Evolutionary conservation across 192 early-diverging fungal species (phyloP).

Genomic region (Funneliformis geosporum): DNA sequence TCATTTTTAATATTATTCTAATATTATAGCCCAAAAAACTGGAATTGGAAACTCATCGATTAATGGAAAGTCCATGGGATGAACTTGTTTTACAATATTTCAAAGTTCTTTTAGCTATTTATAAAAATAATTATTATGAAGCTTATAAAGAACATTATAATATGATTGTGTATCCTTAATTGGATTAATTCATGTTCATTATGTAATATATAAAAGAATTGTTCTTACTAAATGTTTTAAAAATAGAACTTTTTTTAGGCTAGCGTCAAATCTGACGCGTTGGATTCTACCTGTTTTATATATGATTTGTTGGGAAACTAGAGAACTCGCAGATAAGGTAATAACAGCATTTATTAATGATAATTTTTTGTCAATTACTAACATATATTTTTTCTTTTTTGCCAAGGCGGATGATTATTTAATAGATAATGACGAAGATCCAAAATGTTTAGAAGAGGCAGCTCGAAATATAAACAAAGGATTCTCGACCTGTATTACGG

Average conservation of each 20-base stretch:
- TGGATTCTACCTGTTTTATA: constrained; percentile 68
- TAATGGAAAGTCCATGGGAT: constrained; percentile 44
- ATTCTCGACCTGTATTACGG: constrained; percentile 87
- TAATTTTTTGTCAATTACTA: not conserved
- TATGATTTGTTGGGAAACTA: constrained; percentile 60
- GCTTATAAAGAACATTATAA: constrained; percentile 52
- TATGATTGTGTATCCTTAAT: constrained; percentile 42
- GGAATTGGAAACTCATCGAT: not conserved
- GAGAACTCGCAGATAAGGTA: constrained; percentile 52
- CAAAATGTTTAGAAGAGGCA: constrained; percentile 74
- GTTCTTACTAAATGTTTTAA: not conserved
- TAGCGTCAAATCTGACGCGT: constrained; percentile 48
- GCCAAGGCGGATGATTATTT: constrained; percentile 57
- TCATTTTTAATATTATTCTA: too few species aligned
- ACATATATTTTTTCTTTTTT: constrained; percentile 16
- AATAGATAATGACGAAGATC: constrained; percentile 44
- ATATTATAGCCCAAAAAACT: not conserved
- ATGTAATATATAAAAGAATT: not conserved
- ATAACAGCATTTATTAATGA: constrained; percentile 2
- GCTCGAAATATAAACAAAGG: constrained; percentile 85
- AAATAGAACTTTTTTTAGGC: constrained; percentile 52
- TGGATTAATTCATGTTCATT: not conserved
- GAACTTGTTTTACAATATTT: constrained; percentile 49
- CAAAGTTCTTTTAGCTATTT: constrained; percentile 35
- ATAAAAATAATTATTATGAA: constrained; percentile 36